Base-by-base conservation (phyloP, 2,329 filamentous ascomycete genomes). In the Curvularia hawaiiensis region DNA sequence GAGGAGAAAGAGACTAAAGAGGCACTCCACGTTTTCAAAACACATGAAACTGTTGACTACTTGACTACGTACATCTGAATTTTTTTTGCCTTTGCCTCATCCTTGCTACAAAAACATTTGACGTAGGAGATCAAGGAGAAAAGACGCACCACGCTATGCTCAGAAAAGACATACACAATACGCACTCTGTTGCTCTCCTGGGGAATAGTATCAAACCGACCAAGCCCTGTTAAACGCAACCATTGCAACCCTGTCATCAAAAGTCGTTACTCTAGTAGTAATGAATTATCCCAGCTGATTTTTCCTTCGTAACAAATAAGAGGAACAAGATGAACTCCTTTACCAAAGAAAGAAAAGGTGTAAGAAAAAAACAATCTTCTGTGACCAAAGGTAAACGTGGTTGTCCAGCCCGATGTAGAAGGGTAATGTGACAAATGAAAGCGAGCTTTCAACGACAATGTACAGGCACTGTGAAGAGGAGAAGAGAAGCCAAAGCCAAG, bases 401-500 rank as follows among this genome's bases (percentile, higher is more conserved):
- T 50, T 24, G 26, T 31, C 45, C 38, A 49, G n/a, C 30, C 30
- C 18, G 7, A 16, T 46, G 22, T 16, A 28, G 18, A 33, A 33
- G 33, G 33, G 33, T 33, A 33, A 46, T 28, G 31, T 40, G 47
- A 40, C 47, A 50, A 28, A 50, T 8, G 47, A 38, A 48, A 50
- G 40, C 16, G n/a, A 24, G 9, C 24, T n/a, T 50, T 12, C 47
- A 50, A 40, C 33, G 35, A 50, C 47, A 39, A 38, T 22, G 47
- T 40, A 24, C 24, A 40, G 35, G 26, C 20, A 16, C n/a, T 16
- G 22, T 47, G 28, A 53, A 35, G 30, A 54, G 24, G 39, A 41
- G 46, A 56, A 20, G 43, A 54, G n/a, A 49, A 43, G 39, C 43
- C 20, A 24, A 44, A 39, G 35, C 18, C 28, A 47, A 47, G 44